These are phyloP conservation scores for Orbilia javanica DNA, from an alignment of 2,329 filamentous ascomycete species.

Conservation along the genomic window DNA sequence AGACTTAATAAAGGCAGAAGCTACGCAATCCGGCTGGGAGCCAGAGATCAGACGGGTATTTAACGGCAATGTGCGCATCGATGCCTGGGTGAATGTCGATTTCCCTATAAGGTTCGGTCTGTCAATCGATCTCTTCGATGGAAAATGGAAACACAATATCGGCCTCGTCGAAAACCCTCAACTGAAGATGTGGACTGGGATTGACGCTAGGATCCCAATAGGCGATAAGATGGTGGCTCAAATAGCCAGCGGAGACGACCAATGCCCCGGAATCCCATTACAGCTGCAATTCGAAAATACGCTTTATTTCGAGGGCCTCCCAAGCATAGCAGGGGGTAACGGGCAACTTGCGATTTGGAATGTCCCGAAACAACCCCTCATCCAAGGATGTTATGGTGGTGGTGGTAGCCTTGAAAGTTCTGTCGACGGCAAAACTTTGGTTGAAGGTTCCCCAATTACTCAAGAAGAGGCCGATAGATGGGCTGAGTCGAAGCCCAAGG, in stretches of 20 bases:
- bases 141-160: slow-evolving; percentile 23
- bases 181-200: slow-evolving; percentile 19
- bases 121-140: slow-evolving; percentile 12
- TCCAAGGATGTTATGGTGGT: slow-evolving; percentile 18
- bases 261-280: slow-evolving; percentile 15
- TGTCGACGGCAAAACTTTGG: slow-evolving; percentile 14
- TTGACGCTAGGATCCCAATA: slow-evolving; percentile 17
- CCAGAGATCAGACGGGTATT: slow-evolving; percentile 15
- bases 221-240: slow-evolving; percentile 15
- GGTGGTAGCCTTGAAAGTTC: slow-evolving; percentile 10
- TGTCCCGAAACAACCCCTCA: slow-evolving; percentile 22
- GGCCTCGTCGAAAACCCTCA: slow-evolving; percentile 24
- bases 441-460: slow-evolving; percentile 17
- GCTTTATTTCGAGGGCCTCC: slow-evolving; percentile 22
- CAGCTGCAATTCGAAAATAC: slow-evolving; percentile 17
- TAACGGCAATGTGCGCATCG: slow-evolving; percentile 18
- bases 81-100: slow-evolving; percentile 20
- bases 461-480: slow-evolving; percentile 12
- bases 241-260: slow-evolving; percentile 11
- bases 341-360: slow-evolving; percentile 30
- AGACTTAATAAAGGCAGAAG: slow-evolving; percentile 2
- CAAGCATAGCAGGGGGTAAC: neutral
- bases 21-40: slow-evolving; percentile 25
- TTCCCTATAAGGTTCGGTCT: slow-evolving; percentile 18
- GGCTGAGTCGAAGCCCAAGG: neutral